Conservation (phyloP, 1,284 basidiomycete genomes). For the Puccinia sorghi region DNA sequence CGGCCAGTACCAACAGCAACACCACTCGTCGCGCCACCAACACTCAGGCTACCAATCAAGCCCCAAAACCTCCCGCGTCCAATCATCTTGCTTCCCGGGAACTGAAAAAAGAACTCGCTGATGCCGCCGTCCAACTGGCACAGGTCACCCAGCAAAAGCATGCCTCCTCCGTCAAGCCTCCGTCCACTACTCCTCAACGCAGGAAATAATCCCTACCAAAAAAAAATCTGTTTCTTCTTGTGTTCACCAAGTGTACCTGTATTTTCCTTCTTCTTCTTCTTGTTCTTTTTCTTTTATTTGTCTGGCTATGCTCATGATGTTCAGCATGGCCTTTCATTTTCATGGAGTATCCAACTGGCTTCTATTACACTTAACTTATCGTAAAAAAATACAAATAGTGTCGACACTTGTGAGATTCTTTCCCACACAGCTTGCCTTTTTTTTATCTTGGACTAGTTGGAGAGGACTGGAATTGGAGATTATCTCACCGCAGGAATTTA, state of each 20-base stretch:
- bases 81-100: neutral
- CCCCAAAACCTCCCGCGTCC: neutral
- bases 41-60: neutral
- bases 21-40: neutral
- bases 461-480: too few relatives aligned
- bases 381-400: too few relatives aligned
- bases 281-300: neutral
- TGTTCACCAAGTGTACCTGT: neutral
- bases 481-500: too few relatives aligned
- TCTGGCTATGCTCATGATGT: neutral
- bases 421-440: too few relatives aligned
- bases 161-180: neutral
- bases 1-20: neutral
- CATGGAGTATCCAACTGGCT: too few relatives aligned
- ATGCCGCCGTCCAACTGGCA: conserved; percentile 29
- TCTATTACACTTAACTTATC: too few relatives aligned
- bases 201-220: neutral
- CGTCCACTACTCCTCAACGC: conserved; percentile 1
- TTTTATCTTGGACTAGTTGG: too few relatives aligned
- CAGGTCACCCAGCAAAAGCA: conserved; percentile 10
- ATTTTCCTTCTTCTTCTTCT: neutral
- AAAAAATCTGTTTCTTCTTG: neutral
- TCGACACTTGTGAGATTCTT: too few relatives aligned
- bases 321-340: neutral
- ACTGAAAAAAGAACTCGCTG: conserved; percentile 27